phyloP scores from a whole-genome alignment of 805 yeast genomes.

The Hanseniaspora singularis region DNA sequence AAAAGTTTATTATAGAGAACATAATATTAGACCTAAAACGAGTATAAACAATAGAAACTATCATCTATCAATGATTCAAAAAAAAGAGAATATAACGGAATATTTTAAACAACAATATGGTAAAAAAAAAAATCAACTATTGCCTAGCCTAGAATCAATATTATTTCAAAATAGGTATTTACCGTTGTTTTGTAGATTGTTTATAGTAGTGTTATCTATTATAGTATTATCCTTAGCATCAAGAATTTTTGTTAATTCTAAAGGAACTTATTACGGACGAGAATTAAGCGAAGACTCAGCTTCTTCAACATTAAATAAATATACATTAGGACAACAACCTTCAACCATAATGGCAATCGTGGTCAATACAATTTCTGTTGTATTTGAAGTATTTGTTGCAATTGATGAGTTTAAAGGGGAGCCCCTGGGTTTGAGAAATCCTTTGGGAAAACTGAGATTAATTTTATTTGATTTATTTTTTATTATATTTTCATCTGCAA shows the following conservation, averaged over 20 bases:
- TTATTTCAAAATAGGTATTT: constrained; percentile 67
- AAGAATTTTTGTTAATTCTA: constrained; percentile 38
- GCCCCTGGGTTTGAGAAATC: constrained; percentile 81
- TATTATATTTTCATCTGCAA: constrained; percentile 81
- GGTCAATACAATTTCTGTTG: constrained; percentile 67
- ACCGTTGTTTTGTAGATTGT: constrained; percentile 61
- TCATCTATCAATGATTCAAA: constrained; percentile 13
- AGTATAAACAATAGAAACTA: background rate
- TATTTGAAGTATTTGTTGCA: constrained; percentile 69
- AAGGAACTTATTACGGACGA: constrained; percentile 12
- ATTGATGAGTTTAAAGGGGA: constrained; percentile 85
- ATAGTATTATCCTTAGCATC: constrained; percentile 64
- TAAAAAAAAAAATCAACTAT: constrained; percentile 51
- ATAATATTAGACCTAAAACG: background rate
- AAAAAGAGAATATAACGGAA: constrained; percentile 26
- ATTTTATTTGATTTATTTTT: constrained; percentile 73
- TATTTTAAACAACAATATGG: constrained; percentile 26
- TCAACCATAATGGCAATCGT: constrained; percentile 86
- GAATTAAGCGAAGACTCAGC: constrained; percentile 15
- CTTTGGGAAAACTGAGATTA: constrained; percentile 68
- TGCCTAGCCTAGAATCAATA: constrained; percentile 46
- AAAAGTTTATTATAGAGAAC: constrained; percentile 1
- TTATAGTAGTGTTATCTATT: constrained; percentile 46
- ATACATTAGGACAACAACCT: constrained; percentile 55
- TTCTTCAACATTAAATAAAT: constrained; percentile 6